These are phyloP conservation scores for Tylopilus rubrobrunneus DNA, from an alignment of 768 basidiomycete species.

Conservation along the genomic window DNA sequence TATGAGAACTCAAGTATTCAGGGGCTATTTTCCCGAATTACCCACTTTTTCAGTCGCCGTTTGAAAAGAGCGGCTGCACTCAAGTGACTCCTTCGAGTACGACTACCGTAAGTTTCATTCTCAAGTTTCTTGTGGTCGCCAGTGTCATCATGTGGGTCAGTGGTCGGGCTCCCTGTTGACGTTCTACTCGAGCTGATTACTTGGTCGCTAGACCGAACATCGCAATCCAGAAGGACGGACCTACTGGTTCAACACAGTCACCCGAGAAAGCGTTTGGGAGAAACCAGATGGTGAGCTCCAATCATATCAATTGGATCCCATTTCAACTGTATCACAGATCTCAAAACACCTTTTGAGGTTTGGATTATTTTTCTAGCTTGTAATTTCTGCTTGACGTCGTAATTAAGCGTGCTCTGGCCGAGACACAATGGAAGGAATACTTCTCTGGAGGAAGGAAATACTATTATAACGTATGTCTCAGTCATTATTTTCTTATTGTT, in stretches of 20 bases:
- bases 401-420: slow-evolving; percentile 72
- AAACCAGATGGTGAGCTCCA: slow-evolving; percentile 80
- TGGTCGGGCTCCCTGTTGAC: background rate
- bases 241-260: slow-evolving; percentile 92
- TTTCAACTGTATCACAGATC: slow-evolving; percentile 43
- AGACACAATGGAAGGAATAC: slow-evolving; percentile 97
- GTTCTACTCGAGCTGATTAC: slow-evolving; percentile 1
- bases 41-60: slow-evolving; percentile 20
- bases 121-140: background rate
- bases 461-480: slow-evolving; percentile 70
- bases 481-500: background rate
- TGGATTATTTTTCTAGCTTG: slow-evolving; percentile 11
- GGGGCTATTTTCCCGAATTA: background rate
- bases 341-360: slow-evolving; percentile 93
- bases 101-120: background rate
- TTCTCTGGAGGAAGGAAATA: slow-evolving; percentile 89
- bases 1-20: background rate
- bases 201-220: slow-evolving; percentile 71
- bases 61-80: slow-evolving; percentile 3
- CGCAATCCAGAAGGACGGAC: slow-evolving; percentile 95
- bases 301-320: slow-evolving; percentile 1
- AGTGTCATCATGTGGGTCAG: slow-evolving; percentile 31
- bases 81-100: no score
- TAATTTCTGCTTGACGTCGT: slow-evolving; percentile 5
- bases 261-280: slow-evolving; percentile 94